Evolutionary conservation across 2,329 filamentous ascomycete species (phyloP).

Genomic region (Cytospora paraplurivora): DNA sequence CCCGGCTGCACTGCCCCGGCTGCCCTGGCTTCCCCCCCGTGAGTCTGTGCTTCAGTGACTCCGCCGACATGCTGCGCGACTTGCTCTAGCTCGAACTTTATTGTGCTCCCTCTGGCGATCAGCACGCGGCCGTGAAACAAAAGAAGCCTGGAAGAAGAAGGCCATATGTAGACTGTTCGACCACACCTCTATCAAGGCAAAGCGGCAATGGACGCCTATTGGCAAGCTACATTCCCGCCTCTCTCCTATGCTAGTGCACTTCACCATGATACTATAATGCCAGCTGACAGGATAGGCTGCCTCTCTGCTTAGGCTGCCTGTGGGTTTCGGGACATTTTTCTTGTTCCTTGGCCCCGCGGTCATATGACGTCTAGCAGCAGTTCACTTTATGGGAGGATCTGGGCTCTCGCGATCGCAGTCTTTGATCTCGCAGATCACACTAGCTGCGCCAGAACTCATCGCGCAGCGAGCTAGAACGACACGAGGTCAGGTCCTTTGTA

Average conservation of each 20-base stretch:
- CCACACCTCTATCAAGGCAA: background rate
- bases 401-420: background rate
- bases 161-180: background rate
- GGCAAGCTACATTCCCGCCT: conserved; percentile 10
- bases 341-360: conserved; percentile 13
- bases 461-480: conserved; percentile 2
- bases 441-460: conserved; percentile 8
- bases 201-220: background rate
- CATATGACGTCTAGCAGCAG: conserved; percentile 20
- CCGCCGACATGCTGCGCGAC: conserved; percentile 20
- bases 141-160: background rate
- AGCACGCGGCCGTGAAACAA: background rate
- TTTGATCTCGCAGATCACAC: conserved; percentile 14
- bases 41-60: conserved; percentile 20
- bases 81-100: conserved; percentile 23
- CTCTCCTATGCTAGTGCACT: conserved; percentile 13
- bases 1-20: background rate
- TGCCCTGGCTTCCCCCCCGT: background rate
- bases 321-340: conserved; percentile 10
- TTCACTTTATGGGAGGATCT: conserved; percentile 11
- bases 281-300: background rate
- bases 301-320: conserved; percentile 5
- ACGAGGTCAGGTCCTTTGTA: background rate
- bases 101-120: conserved; percentile 4
- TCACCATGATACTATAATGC: background rate